Conservation (phyloP, 768 basidiomycete species). For the Hygrophorus russula region DNA sequence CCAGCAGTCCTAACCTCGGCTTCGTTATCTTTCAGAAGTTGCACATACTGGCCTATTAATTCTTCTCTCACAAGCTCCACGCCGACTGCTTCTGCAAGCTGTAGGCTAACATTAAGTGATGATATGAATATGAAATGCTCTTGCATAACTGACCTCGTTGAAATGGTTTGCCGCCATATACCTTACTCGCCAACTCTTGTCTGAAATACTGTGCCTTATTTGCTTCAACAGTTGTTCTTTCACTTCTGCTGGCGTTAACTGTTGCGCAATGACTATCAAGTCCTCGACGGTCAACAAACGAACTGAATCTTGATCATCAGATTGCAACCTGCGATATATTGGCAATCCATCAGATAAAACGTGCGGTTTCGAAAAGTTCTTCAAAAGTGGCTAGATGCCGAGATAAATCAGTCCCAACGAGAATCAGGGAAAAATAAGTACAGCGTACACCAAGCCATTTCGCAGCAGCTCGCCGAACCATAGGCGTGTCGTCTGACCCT, state of each 20-base stretch:
- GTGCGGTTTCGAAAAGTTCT: conserved; percentile 67
- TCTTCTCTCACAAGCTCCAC: conserved; percentile 87
- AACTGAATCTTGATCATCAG: conserved; percentile 97
- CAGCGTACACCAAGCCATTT: conserved; percentile 87
- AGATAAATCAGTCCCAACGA: conserved; percentile 7
- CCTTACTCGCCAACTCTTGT: conserved; percentile 97
- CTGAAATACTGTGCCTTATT: conserved; percentile 77
- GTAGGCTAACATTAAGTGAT: background rate
- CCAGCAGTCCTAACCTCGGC: conserved; percentile 97
- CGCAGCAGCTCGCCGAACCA: conserved; percentile 94
- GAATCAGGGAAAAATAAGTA: conserved; percentile 1
- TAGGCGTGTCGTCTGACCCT: conserved; percentile 92
- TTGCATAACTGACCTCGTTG: conserved; percentile 67
- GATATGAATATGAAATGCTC: background rate
- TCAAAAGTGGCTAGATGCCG: conserved; percentile 55
- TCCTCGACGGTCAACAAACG: conserved; percentile 92
- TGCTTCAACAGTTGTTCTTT: conserved; percentile 84
- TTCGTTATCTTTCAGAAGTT: conserved; percentile 94
- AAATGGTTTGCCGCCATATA: conserved; percentile 99
- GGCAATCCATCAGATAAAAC: conserved; percentile 82
- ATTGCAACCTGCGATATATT: conserved; percentile 86
- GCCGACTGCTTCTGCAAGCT: conserved; percentile 91
- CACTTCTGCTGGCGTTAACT: conserved; percentile 78
- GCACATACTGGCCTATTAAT: conserved; percentile 84
- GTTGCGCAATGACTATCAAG: conserved; percentile 83